phyloP scores from a whole-genome alignment of 805 yeast species.

The Cyberlindnera maritima region DNA sequence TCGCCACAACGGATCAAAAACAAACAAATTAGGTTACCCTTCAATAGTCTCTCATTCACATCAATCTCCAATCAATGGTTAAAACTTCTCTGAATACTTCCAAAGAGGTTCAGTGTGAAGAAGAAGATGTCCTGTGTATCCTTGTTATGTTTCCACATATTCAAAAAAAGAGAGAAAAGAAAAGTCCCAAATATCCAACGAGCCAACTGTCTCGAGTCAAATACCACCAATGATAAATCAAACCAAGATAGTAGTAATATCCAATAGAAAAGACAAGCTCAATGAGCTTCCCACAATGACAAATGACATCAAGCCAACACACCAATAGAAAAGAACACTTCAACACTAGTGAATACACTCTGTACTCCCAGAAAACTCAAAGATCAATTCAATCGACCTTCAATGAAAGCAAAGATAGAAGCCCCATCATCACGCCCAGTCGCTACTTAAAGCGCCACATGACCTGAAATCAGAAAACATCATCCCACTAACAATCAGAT shows the following conservation, averaged over 20 bases:
- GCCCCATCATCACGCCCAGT: slow-evolving; percentile 19
- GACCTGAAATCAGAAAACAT: not conserved
- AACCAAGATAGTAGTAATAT: not conserved
- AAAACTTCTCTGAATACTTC: too few species aligned
- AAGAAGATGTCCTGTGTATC: too few species aligned
- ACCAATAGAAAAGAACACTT: not conserved
- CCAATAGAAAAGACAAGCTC: too few species aligned
- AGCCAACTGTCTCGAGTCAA: slow-evolving; percentile 26
- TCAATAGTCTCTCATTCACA: too few species aligned
- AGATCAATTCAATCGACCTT: not conserved
- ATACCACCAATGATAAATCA: slow-evolving; percentile 4
- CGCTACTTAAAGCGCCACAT: slow-evolving; percentile 29
- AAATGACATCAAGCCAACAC: not conserved
- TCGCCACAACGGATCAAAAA: not conserved
- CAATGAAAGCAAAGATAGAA: not conserved
- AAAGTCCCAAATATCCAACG: slow-evolving; percentile 14
- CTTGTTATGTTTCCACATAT: not conserved
- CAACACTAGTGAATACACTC: too few species aligned
- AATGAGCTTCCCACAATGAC: not conserved
- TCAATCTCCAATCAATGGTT: too few species aligned
- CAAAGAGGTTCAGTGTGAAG: too few species aligned
- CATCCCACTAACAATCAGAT: too few species aligned
- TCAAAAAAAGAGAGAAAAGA: not conserved
- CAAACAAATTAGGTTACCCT: not conserved
- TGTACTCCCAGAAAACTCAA: too few species aligned